These are phyloP conservation scores for Butyriboletus appendiculatus DNA, from an alignment of 1,284 basidiomycete genomes.

Conservation along the genomic window DNA sequence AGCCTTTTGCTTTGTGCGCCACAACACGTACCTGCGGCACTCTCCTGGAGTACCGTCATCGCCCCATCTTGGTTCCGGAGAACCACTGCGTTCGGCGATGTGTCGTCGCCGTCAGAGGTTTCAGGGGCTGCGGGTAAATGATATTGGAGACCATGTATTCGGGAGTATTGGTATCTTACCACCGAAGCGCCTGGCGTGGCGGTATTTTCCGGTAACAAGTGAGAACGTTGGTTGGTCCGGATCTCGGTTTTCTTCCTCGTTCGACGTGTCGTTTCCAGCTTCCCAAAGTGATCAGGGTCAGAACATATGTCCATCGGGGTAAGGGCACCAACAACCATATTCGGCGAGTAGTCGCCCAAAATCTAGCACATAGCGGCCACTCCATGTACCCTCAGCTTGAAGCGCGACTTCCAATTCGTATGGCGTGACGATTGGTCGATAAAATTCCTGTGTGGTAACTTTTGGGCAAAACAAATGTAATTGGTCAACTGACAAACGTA, in stretches of 20 bases:
- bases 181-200: slow-evolving; percentile 73
- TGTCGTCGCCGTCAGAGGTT: slow-evolving; percentile 4
- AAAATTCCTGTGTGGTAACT: slow-evolving; percentile 68
- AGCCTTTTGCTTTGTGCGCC: slow-evolving; percentile 8
- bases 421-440: slow-evolving; percentile 91
- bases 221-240: slow-evolving; percentile 81
- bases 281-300: slow-evolving; percentile 1
- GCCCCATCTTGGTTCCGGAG: slow-evolving; percentile 65
- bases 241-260: slow-evolving; percentile 41
- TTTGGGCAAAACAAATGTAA: not conserved
- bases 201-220: slow-evolving; percentile 83
- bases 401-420: slow-evolving; percentile 90
- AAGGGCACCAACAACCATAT: slow-evolving; percentile 16
- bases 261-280: slow-evolving; percentile 12
- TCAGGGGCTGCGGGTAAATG: slow-evolving; percentile 1
- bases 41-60: slow-evolving; percentile 59
- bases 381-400: slow-evolving; percentile 69
- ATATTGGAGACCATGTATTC: slow-evolving; percentile 1
- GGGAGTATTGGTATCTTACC: slow-evolving; percentile 27
- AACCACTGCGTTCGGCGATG: slow-evolving; percentile 44
- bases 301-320: not conserved
- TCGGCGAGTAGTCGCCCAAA: slow-evolving; percentile 69
- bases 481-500: slow-evolving; percentile 26
- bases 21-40: slow-evolving; percentile 62
- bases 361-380: slow-evolving; percentile 80